A percentile compares a stretch with the other conserved stretches of the same genome.
Evolutionary conservation across 495 filamentous ascomycete species (phyloP).

Genomic region (Aspergillus wentii): DNA sequence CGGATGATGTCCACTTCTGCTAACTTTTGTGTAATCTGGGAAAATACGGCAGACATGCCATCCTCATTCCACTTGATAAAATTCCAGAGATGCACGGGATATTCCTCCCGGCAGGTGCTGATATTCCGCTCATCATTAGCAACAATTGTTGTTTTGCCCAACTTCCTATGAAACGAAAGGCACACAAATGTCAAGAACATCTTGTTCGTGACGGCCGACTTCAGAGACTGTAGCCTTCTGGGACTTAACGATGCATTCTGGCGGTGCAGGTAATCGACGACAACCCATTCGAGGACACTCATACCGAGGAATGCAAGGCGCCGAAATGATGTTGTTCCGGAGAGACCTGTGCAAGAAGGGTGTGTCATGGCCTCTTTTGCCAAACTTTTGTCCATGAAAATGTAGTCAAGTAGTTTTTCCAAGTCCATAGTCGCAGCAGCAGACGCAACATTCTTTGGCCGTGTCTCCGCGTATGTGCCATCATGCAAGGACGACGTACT

Average conservation of each 20-base stretch:
- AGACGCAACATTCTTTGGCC: neutral
- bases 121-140: no score
- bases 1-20: no score
- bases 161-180: no score
- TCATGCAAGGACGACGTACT: conserved; percentile 1
- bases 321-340: neutral
- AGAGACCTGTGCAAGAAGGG: conserved; percentile 1
- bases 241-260: neutral
- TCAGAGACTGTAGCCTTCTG: conserved; percentile 1
- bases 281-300: conserved; percentile 1
- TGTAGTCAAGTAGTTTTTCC: conserved; percentile 5
- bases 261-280: neutral
- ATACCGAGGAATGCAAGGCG: conserved; percentile 3
- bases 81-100: no score
- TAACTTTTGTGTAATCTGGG: no score
- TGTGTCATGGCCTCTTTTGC: conserved; percentile 5
- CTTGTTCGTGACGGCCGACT: conserved; percentile 3
- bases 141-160: no score
- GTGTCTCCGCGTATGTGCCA: neutral
- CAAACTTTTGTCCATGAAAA: conserved; percentile 1
- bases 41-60: no score
- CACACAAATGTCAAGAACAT: conserved; percentile 2
- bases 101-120: no score
- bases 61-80: no score
- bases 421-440: neutral